Conservation (phyloP, 148 eudicot genomes). For the Silene conica region DNA sequence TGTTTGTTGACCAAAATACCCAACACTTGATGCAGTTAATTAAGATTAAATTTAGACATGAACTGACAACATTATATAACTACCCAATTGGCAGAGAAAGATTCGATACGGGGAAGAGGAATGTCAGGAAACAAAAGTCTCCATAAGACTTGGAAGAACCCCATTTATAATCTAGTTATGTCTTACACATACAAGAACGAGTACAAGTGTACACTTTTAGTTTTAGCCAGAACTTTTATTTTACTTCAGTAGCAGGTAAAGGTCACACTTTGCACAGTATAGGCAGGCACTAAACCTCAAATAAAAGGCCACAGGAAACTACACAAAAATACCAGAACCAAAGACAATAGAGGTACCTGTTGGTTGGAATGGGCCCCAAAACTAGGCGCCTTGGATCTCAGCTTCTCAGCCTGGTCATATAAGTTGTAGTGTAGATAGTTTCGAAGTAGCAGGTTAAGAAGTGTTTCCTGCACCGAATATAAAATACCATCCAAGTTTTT, state of each 20-base stretch:
- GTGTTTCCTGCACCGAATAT: constrained; percentile 71
- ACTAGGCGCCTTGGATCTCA: constrained; percentile 97
- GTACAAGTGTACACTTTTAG: background rate
- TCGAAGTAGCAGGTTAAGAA: constrained; percentile 84
- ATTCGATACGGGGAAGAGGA: background rate
- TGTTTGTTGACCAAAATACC: too few species aligned
- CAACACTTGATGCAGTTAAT: too few species aligned
- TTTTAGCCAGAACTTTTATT: background rate
- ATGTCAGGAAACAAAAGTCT: too few species aligned
- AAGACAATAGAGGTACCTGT: constrained; percentile 50
- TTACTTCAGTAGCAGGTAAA: background rate
- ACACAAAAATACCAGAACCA: background rate
- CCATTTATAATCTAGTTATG: too few species aligned
- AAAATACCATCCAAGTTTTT: background rate
- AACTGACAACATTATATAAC: background rate
- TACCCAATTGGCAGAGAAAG: background rate
- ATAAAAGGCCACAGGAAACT: background rate
- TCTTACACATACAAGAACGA: background rate
- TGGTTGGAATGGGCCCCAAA: constrained; percentile 97
- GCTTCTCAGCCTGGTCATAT: constrained; percentile 94
- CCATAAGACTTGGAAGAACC: too few species aligned
- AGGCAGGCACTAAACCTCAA: constrained; percentile 4
- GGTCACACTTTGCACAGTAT: background rate
- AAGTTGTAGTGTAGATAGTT: constrained; percentile 92
- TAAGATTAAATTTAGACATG: background rate